These are phyloP conservation scores for Nelumbo lutea DNA, from an alignment of 164 flowering plant species.

Conservation along the genomic window DNA sequence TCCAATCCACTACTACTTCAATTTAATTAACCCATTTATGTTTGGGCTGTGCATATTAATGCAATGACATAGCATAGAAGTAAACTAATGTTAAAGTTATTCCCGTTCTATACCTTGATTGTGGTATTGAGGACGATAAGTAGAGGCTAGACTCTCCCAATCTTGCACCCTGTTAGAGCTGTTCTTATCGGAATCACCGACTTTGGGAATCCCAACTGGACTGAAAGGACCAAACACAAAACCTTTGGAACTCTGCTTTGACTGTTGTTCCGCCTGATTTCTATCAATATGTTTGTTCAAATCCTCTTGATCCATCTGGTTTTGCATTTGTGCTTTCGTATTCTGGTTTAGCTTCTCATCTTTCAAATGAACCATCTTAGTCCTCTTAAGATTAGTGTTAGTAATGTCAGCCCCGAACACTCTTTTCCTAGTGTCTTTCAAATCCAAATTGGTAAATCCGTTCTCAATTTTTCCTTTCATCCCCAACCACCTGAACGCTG, in stretches of 20 bases:
- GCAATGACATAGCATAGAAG: too few species aligned
- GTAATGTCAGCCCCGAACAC: conserved; percentile 75
- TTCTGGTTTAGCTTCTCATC: conserved; percentile 16
- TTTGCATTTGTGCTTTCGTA: conserved; percentile 14
- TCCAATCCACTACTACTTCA: too few species aligned
- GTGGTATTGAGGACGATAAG: conserved; percentile 71
- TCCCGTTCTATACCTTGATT: conserved; percentile 62
- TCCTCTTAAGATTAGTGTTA: conserved; percentile 50
- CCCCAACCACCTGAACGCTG: conserved; percentile 92
- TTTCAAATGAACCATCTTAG: conserved; percentile 22
- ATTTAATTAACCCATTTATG: too few species aligned
- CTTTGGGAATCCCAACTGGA: conserved; percentile 40
- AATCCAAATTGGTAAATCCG: conserved; percentile 5
- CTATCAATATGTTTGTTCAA: conserved; percentile 17
- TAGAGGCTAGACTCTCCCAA: conserved; percentile 59
- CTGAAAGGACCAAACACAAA: conserved; percentile 86
- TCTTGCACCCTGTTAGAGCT: conserved; percentile 34
- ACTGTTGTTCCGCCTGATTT: conserved; percentile 19
- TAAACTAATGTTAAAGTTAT: too few species aligned
- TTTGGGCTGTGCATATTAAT: too few species aligned
- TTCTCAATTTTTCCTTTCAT: conserved; percentile 25
- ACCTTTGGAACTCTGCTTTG: conserved; percentile 29
- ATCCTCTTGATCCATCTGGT: conserved; percentile 29
- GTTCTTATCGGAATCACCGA: conserved; percentile 19
- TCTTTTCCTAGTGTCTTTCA: conserved; percentile 46